A percentile compares a stretch with the other conserved stretches of the same genome.
Conservation (phyloP, 169 alveolate species). For the Cryptosporidium parvum region DNA sequence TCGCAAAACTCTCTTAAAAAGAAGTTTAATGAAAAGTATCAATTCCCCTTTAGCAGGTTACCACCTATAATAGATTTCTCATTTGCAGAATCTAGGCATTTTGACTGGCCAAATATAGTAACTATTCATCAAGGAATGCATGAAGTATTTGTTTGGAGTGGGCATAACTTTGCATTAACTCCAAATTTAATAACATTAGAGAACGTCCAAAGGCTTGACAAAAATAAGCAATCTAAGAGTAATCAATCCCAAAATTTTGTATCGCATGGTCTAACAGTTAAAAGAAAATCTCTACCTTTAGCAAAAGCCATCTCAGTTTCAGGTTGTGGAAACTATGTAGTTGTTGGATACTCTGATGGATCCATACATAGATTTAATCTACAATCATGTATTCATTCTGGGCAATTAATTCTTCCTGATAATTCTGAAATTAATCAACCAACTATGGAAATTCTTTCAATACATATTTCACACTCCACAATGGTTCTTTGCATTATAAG, state of each 20-base stretch:
- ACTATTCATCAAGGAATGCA: conserved; percentile 82
- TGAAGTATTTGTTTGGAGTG: conserved; percentile 85
- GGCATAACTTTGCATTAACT: conserved; percentile 75
- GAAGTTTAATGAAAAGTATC: conserved; percentile 45
- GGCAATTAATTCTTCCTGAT: conserved; percentile 21
- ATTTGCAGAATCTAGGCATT: conserved; percentile 78
- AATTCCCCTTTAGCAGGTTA: conserved; percentile 42
- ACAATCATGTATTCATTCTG: conserved; percentile 86
- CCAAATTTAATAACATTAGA: conserved; percentile 32
- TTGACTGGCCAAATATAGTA: conserved; percentile 84
- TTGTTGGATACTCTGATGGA: conserved; percentile 92
- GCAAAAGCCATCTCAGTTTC: conserved; percentile 90
- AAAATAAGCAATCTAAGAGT: conserved; percentile 22
- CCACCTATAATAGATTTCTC: conserved; percentile 77
- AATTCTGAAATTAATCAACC: conserved; percentile 27
- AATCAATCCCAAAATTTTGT: conserved; percentile 25
- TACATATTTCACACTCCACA: conserved; percentile 37
- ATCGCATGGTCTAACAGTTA: conserved; percentile 47
- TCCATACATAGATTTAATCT: conserved; percentile 90
- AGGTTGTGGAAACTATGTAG: conserved; percentile 94
- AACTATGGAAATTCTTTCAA: conserved; percentile 27
- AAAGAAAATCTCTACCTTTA: conserved; percentile 33
- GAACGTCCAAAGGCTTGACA: neutral
- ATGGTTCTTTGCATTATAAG: conserved; percentile 41
- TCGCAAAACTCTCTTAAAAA: conserved; percentile 76